Base-by-base conservation (phyloP, 1,284 basidiomycete species). In the Peniophora sp. region DNA sequence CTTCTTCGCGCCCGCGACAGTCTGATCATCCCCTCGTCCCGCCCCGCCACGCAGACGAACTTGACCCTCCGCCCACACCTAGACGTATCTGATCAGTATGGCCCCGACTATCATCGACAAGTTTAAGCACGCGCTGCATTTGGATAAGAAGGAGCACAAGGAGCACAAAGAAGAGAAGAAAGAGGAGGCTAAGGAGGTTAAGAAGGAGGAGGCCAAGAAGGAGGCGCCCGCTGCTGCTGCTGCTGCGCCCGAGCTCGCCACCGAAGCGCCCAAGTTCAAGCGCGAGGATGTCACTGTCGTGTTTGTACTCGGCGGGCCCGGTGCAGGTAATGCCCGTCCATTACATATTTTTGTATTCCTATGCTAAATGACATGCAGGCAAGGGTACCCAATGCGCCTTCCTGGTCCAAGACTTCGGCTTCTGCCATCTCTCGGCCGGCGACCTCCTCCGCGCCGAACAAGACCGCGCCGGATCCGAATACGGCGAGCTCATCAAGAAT, bases 381-480 rank as follows among this genome's bases (percentile, higher is more conserved):
- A 99, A 99, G 69, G 97, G 97, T 48, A 99, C 97, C 0, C 97
- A 99, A 67, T 98, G 94, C 64, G 81, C 76, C 27, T 78, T 76
- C 53, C 84, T 99, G 50, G 96, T 97, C n/a, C 60, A 85, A 47
- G 88, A 93, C 52, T 97, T 90, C 64, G 79, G 80, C 47, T 99
- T 99, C 68, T 88, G 85, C 60, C 97, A 99, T 72, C 82, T 99
- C 45, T 97, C 94, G 46, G 97, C 97, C 49, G 97, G 97, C 17
- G 97, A 99, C 68, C 85, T 99, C 24, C 80, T 99, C 15, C 89
- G 97, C 53, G 92, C 88, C 12, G 97, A 99, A 66, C 95, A 98
- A 70, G 72, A 85, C 54, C 86, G 95, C 47, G 78, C 85, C 47
- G 92, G 88, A 39, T 97, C 94, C 1, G 64, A 87, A 58, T 92